Conservation (phyloP, 2,329 filamentous ascomycete genomes). For the Exophiala dermatitidis region DNA sequence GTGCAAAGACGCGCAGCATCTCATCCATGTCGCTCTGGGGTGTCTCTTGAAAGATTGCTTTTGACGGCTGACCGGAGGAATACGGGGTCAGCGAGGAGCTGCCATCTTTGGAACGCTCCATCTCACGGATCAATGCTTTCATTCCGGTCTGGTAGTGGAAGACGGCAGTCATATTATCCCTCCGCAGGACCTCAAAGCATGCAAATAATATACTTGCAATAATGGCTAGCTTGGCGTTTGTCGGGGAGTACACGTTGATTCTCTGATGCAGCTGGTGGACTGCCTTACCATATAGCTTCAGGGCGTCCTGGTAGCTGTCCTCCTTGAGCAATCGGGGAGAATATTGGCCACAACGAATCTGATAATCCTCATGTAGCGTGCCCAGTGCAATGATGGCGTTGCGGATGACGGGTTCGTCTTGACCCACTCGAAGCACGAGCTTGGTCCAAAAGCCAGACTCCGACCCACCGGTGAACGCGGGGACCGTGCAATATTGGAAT, state of each 20-base stretch:
- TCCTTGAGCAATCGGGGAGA: conserved; percentile 44
- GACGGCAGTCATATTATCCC: conserved; percentile 29
- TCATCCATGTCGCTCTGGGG: conserved; percentile 27
- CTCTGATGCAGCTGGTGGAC: conserved; percentile 46
- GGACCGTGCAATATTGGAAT: conserved; percentile 55
- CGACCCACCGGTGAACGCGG: conserved; percentile 60
- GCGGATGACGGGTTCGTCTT: conserved; percentile 54
- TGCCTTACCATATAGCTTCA: conserved; percentile 54
- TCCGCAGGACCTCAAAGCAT: conserved; percentile 50
- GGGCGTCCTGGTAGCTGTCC: conserved; percentile 41
- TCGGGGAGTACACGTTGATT: conserved; percentile 34
- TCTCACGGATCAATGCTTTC: conserved; percentile 26
- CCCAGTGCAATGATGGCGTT: conserved; percentile 61
- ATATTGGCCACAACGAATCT: conserved; percentile 26
- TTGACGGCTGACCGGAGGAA: conserved; percentile 8
- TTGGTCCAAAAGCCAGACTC: conserved; percentile 59
- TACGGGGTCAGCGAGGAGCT: conserved; percentile 21
- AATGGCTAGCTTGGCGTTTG: conserved; percentile 50
- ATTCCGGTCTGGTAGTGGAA: conserved; percentile 27
- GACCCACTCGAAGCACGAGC: conserved; percentile 57
- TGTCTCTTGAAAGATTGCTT: conserved; percentile 20
- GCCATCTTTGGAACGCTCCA: conserved; percentile 27
- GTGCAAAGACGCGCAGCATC: conserved; percentile 27
- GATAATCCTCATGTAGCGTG: conserved; percentile 52
- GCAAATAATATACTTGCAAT: conserved; percentile 59